Evolutionary conservation across 1,284 basidiomycete species (phyloP), one percentile per base, ranked within the genome.

Genomic region (Polyporus tsugae): DNA sequence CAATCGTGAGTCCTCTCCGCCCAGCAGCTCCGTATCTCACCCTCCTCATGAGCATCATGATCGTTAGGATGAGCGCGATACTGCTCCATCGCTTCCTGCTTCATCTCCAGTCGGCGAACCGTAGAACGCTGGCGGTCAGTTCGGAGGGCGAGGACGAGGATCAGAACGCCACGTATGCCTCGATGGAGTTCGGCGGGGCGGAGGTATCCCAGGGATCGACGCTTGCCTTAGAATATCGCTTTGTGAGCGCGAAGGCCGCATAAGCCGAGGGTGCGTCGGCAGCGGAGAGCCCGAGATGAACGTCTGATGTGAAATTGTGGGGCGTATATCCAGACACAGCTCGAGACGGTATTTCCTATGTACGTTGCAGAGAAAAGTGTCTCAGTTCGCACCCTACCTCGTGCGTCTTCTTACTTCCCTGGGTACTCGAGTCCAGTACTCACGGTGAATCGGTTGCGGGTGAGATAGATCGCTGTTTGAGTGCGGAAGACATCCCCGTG

Each of bases 81-180:
- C 19, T 35, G 17, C 55, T 58, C 4, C 55, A 58, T n/a, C 55
- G 55, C 35, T 58, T 58, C 35, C 55, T 58, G n/a, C 55, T 58
- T 19, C 19, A 58, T 2, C 55, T 58, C 35, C 55, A 58, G 55
- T 58, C 55, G 6, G 55, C 55, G 2, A 58, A 58, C 33, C 35
- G 55, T 7, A 58, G 19, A 13, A 35, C 55, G 19, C 35, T 58
- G 5, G 35, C 19, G 11, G 10, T 36, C 17, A 33, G 33, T 19
- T 58, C 55, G n/a, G 55, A 38, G 33, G n/a, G 19, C 1, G n/a
- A 35, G 5, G 52, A 55, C 6, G 52, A 9, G 17, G 52, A 55
- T 13, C 35, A 19, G 10, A 9, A 11, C 33, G 0, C 0, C 29
- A 58, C 19, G 19, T 35, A 35, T n/a, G 35, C 35, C 35, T 58